Conservation (phyloP, 305 asterid species). For the Ilex paraguariensis region DNA sequence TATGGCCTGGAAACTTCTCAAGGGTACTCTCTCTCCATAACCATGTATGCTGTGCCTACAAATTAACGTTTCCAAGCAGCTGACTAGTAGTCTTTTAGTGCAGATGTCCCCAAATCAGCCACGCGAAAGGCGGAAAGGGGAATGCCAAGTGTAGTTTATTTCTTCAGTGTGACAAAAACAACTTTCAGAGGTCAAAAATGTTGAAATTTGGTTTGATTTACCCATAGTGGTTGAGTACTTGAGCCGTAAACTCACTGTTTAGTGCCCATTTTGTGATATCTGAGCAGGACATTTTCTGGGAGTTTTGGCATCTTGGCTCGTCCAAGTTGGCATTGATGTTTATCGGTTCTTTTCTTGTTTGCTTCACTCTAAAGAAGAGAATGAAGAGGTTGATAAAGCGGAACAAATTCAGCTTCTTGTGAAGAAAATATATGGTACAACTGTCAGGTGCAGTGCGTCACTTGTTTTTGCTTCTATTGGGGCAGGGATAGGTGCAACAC, state of each 20-base stretch:
- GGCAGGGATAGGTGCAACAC: constrained; percentile 72
- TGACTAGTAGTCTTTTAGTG: background rate
- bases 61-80: no score
- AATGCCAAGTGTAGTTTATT: constrained; percentile 47
- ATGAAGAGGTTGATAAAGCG: constrained; percentile 20
- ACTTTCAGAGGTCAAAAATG: constrained; percentile 68
- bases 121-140: constrained; percentile 75
- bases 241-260: constrained; percentile 13
- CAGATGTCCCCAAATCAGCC: constrained; percentile 87
- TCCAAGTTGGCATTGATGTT: constrained; percentile 72
- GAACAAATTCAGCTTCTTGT: constrained; percentile 41
- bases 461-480: constrained; percentile 81
- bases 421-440: constrained; percentile 45
- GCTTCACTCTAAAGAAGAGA: constrained; percentile 32
- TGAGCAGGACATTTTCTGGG: constrained; percentile 77
- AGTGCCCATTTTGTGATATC: constrained; percentile 12
- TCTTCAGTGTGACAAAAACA: constrained; percentile 58
- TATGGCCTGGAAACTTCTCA: constrained; percentile 93
- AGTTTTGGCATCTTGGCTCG: constrained; percentile 80
- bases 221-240: background rate
- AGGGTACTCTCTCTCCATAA: constrained; percentile 39
- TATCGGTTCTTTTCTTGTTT: constrained; percentile 44
- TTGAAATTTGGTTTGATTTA: background rate
- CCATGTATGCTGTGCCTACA: no score
- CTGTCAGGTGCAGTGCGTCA: constrained; percentile 60